These are phyloP conservation scores for Termitomyces sp. DNA, from an alignment of 768 basidiomycete species.

Conservation along the genomic window DNA sequence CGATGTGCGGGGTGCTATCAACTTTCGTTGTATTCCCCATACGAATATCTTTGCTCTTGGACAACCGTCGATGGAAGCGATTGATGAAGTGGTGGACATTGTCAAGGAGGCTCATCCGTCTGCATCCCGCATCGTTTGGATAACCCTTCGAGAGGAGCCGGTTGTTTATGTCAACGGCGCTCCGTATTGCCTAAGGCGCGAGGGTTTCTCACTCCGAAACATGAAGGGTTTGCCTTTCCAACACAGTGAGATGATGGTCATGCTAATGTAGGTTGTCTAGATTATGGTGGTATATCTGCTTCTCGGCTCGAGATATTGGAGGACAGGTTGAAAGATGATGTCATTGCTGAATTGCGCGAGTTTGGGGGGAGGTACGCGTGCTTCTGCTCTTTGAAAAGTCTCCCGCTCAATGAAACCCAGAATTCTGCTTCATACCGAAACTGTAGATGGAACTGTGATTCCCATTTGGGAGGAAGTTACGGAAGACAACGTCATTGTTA, in stretches of 20 bases:
- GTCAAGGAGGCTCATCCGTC: constrained; percentile 57
- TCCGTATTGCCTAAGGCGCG: constrained; percentile 84
- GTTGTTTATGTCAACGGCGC: constrained; percentile 90
- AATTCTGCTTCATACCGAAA: constrained; percentile 86
- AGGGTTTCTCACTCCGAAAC: constrained; percentile 83
- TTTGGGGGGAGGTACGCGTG: constrained; percentile 76
- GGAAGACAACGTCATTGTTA: constrained; percentile 62
- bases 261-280: constrained; percentile 28
- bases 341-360: constrained; percentile 71
- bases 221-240: constrained; percentile 65
- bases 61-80: constrained; percentile 86
- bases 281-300: constrained; percentile 93
- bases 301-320: constrained; percentile 86
- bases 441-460: constrained; percentile 78
- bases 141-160: constrained; percentile 90
- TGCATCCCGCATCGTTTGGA: constrained; percentile 72
- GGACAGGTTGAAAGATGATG: constrained; percentile 84
- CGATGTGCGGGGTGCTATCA: constrained; percentile 87
- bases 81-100: constrained; percentile 68
- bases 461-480: constrained; percentile 94
- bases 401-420: constrained; percentile 26
- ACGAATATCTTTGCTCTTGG: constrained; percentile 89
- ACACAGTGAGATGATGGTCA: neutral
- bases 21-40: constrained; percentile 80
- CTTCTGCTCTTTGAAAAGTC: neutral